Conservation (phyloP, 495 filamentous ascomycete genomes). For the Podospora pseudopauciseta region DNA sequence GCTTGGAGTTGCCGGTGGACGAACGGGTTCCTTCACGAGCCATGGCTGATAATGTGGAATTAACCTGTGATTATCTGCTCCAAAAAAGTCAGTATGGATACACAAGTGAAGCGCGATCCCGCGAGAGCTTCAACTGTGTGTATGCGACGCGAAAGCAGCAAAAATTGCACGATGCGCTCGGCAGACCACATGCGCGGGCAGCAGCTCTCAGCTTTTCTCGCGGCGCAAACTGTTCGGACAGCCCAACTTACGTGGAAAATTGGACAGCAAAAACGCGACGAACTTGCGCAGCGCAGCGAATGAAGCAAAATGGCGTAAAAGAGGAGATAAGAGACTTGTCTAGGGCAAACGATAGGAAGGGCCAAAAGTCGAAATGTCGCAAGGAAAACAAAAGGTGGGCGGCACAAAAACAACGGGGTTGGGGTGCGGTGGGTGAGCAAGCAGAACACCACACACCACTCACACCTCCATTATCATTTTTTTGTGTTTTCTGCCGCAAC, state of each 20-base stretch:
- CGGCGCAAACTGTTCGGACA: not conserved
- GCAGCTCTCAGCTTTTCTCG: not conserved
- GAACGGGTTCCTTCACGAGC: conserved; percentile 56
- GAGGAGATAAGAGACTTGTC: not conserved
- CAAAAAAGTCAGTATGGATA: not conserved
- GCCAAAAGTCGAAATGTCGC: conserved; percentile 14
- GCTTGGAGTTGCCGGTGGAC: conserved; percentile 52
- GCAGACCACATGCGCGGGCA: not conserved
- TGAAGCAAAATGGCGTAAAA: not conserved
- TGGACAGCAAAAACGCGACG: not conserved
- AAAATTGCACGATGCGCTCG: conserved; percentile 1
- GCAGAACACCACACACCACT: not conserved
- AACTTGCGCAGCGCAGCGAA: not conserved
- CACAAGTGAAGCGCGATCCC: not conserved
- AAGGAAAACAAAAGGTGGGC: conserved; percentile 22
- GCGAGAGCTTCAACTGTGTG: not conserved
- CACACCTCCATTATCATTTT: not conserved
- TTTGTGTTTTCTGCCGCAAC: conserved; percentile 1
- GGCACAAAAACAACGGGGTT: conserved; percentile 24
- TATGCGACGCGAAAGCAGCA: not conserved
- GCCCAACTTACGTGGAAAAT: not conserved
- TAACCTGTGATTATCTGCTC: conserved; percentile 6
- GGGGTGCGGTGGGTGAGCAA: conserved; percentile 6
- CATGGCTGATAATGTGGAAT: conserved; percentile 36
- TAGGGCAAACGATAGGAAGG: not conserved